A percentile compares a stretch with the other conserved stretches of the same genome.
These are phyloP conservation scores for Geotrichum histeridarum DNA, from an alignment of 1,139 yeast species.

Conservation along the genomic window DNA sequence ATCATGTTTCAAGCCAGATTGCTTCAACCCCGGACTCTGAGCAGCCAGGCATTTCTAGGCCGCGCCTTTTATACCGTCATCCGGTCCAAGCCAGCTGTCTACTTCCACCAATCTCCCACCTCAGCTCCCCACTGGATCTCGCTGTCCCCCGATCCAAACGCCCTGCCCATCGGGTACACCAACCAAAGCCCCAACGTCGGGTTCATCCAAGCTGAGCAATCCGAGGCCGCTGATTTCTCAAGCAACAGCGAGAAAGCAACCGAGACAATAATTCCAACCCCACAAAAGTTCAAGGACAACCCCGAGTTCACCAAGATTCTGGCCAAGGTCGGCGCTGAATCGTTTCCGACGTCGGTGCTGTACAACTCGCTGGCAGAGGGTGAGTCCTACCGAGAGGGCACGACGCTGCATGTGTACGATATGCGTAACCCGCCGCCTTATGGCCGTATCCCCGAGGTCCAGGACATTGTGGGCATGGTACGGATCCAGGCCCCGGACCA, in stretches of 20 bases:
- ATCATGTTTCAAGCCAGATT: too few species aligned
- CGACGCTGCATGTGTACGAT: slow-evolving; percentile 46
- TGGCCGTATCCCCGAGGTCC: slow-evolving; percentile 68
- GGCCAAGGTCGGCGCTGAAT: slow-evolving; percentile 32
- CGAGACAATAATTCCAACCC: slow-evolving; percentile 6
- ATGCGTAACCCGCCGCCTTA: slow-evolving; percentile 60
- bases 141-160: slow-evolving; percentile 9
- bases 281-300: slow-evolving; percentile 13
- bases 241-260: slow-evolving; percentile 24
- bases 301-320: slow-evolving; percentile 30
- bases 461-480: slow-evolving; percentile 66
- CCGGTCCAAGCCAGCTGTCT: slow-evolving; percentile 10
- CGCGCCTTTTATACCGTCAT: not conserved
- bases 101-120: slow-evolving; percentile 7
- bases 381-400: slow-evolving; percentile 38
- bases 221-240: slow-evolving; percentile 20
- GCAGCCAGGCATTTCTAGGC: not conserved
- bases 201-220: slow-evolving; percentile 20
- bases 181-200: not conserved
- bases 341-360: slow-evolving; percentile 49
- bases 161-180: slow-evolving; percentile 14
- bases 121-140: slow-evolving; percentile 5
- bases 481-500: slow-evolving; percentile 42
- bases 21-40: too few species aligned
- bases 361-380: slow-evolving; percentile 60